Evolutionary conservation across 257 asterid species (phyloP), one percentile per base, ranked within the genome.

Genomic region (Solanum piurae): DNA sequence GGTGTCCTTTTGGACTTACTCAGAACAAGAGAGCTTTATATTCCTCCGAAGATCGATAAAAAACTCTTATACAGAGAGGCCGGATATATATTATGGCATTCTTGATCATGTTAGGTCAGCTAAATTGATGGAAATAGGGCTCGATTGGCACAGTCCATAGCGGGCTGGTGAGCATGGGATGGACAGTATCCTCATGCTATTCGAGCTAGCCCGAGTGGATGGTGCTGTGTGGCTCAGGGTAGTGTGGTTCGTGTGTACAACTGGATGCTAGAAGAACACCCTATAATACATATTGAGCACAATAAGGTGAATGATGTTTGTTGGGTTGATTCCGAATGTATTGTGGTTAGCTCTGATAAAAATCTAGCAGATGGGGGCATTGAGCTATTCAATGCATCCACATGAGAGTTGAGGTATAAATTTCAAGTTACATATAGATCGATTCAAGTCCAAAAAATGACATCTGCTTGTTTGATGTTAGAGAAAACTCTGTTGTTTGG

Each of bases 211-310:
- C 97, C 96, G 1, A 95, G 91, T 83, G 99, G 99, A 3, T 96
- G 98, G 7, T 94, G 98, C 83, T 96, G 99, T 62, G 99, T 96
- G 82, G 98, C 98, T 6, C 97, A 96, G 49, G 99, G 96, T 4
- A 92, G 96, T 75, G 90, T 95, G 95, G 99, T 95, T 49, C 97
- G 94, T 44, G 95, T 96, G 34, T 96, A 96, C 64, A 96, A 95
- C 84, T 96, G 99, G 99, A 95, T 92, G 94, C 86, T 96, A 88
- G 95, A 94, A 40, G 97, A 95, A 88, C 98, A 92, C 74, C 94
- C 95, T 37, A 94, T 96, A 0, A 90, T 95, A 6, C 92, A 88
- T 86, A 95, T 95, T 52, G 96, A 96, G 86, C 94, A 94, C n/a
- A 94, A 94, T 86, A 92, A 95, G 82, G 98, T 96, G 75, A 96